Evolutionary conservation across 306 rosid genomes (phyloP).

Genomic region (Sesbania bispinosa): DNA sequence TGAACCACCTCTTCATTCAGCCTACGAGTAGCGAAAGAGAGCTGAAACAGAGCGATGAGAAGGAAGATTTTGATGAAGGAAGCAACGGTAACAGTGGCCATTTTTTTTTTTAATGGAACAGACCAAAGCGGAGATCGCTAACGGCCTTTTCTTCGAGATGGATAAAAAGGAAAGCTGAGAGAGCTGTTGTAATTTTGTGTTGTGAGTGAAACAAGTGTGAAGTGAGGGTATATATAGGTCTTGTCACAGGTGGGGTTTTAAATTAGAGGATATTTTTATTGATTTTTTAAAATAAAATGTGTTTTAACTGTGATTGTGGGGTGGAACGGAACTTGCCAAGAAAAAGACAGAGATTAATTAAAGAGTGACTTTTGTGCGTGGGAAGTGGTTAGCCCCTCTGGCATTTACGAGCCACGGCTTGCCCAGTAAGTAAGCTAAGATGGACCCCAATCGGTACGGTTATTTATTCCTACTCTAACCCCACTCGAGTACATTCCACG

Average conservation of each 20-base stretch:
- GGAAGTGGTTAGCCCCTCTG: constrained; percentile 32
- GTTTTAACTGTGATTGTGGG: constrained; percentile 2
- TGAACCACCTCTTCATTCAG: constrained; percentile 46
- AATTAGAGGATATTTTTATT: neutral
- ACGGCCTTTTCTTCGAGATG: neutral
- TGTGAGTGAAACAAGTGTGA: neutral
- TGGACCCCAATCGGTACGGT: constrained; percentile 30
- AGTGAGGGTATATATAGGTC: constrained; percentile 35
- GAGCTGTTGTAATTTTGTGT: neutral
- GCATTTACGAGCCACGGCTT: constrained; percentile 48
- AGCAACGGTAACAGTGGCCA: constrained; percentile 5
- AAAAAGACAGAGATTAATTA: constrained; percentile 21
- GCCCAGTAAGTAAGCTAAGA: constrained; percentile 32
- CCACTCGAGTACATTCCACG: constrained; percentile 1
- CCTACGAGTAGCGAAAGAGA: constrained; percentile 48
- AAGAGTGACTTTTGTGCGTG: constrained; percentile 26
- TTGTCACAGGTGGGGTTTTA: neutral
- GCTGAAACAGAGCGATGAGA: constrained; percentile 27
- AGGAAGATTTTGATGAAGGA: constrained; percentile 22
- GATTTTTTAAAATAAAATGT: neutral
- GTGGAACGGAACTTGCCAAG: constrained; percentile 28
- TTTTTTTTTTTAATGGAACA: constrained; percentile 8
- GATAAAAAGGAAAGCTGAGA: neutral
- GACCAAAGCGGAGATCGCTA: neutral
- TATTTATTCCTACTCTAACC: neutral